These are phyloP conservation scores for Celoporthe dispersa DNA, from an alignment of 2,329 filamentous ascomycete species.

Conservation along the genomic window DNA sequence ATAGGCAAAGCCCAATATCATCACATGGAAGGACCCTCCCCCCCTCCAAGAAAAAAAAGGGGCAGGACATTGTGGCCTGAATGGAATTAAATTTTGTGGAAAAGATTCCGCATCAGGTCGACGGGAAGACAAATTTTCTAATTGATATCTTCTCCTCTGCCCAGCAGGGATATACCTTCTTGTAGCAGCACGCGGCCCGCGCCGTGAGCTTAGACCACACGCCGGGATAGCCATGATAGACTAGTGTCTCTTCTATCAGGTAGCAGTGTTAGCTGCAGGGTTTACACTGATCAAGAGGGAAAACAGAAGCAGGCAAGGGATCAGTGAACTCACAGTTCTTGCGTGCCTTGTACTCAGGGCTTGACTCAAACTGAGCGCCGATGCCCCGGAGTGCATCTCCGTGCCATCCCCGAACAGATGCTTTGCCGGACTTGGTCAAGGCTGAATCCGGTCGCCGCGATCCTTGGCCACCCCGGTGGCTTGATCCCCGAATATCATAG, in stretches of 20 bases:
- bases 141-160: neutral
- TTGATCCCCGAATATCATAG: neutral
- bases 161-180: neutral
- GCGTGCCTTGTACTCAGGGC: neutral
- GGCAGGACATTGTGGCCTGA: neutral
- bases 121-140: neutral
- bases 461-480: neutral
- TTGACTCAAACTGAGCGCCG: neutral
- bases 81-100: neutral
- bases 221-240: neutral
- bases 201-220: neutral
- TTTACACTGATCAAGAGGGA: neutral
- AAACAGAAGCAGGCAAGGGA: neutral
- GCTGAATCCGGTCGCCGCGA: neutral
- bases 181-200: neutral
- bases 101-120: neutral
- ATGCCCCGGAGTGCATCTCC: neutral
- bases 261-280: neutral
- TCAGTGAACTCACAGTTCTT: neutral
- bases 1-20: neutral
- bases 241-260: neutral
- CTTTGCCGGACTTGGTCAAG: neutral
- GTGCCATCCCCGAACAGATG: neutral
- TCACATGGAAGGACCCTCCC: neutral
- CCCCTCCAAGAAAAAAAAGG: no score